A percentile compares a stretch with the other conserved stretches of the same genome.
Evolutionary conservation across 805 yeast genomes (phyloP).

Genomic region (Candida ortonii): DNA sequence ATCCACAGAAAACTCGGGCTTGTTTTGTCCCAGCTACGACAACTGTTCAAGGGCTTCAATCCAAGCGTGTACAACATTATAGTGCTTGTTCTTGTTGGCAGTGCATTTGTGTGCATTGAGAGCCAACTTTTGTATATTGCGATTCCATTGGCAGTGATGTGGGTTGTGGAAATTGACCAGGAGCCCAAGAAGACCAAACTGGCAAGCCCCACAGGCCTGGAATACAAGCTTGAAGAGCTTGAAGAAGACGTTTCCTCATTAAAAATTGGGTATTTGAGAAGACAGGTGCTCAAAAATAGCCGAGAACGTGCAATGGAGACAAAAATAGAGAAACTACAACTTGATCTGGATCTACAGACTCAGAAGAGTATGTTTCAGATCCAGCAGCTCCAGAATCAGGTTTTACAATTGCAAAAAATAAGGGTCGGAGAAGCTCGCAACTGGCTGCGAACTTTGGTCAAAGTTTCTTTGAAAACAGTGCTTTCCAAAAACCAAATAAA

Average conservation of each 20-base stretch:
- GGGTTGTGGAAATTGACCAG: constrained; percentile 13
- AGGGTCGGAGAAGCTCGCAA: constrained; percentile 1
- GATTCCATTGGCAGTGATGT: constrained; percentile 12
- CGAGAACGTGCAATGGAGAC: constrained; percentile 12
- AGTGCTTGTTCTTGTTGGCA: constrained; percentile 13
- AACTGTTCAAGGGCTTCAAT: constrained; percentile 7
- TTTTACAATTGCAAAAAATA: constrained; percentile 1
- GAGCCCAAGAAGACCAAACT: constrained; percentile 1
- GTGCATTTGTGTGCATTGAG: constrained; percentile 14
- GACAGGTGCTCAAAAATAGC: constrained; percentile 10
- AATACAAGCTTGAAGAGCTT: constrained; percentile 9
- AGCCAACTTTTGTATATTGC: constrained; percentile 12
- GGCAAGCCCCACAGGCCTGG: constrained; percentile 6
- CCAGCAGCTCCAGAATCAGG: constrained; percentile 6
- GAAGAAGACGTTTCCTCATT: constrained; percentile 13
- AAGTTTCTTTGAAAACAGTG: constrained; percentile 6
- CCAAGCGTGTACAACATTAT: constrained; percentile 12
- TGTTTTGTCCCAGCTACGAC: constrained; percentile 7
- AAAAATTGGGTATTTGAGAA: constrained; percentile 8
- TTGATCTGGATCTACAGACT: constrained; percentile 6
- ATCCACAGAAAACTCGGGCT: constrained; percentile 8
- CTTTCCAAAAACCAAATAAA: constrained; percentile 12
- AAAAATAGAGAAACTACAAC: constrained; percentile 8
- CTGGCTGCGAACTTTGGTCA: constrained; percentile 7
- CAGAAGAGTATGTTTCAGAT: constrained; percentile 7